Base-by-base conservation (phyloP, 139 green algal genomes). In the Chlorella sp. region DNA sequence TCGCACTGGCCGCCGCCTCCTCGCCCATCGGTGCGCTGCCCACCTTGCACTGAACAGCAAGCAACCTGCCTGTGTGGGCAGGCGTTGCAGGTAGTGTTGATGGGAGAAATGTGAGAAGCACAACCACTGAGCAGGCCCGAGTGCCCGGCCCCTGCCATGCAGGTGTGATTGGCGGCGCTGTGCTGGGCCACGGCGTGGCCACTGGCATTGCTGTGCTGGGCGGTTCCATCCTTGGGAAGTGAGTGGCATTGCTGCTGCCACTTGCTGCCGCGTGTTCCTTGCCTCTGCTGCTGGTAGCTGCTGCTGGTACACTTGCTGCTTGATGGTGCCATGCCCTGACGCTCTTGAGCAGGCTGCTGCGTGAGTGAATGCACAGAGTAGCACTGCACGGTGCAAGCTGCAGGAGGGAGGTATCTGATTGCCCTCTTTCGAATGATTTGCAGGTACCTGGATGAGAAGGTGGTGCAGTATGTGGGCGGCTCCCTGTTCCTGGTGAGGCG, bases 131-230 rank as follows among this genome's bases (percentile, higher is more conserved):
- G 25, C 0, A 56, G 32, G 70, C 20, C 39, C 38, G 7, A 23
- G 11, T 2, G 47, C n/a, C 26, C 47, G 26, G 41, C 44, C 18
- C n/a, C 39, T 30, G 44, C 74, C 34, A 57, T 60, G 23, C 89
- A 80, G 93, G 93, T 30, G 95, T 98, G 15, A 88, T 93, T n/a
- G 79, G 69, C 9, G 96, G 96, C 23, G 96, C 96, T 1, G 83
- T 98, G 2, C 90, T 90, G n/a, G 96, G 96, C 9, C 96, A 99
- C 86, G 96, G 93, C 26, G 89, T 97, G 5, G 96, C 96, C 26
- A 98, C 96, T 11, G 90, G 84, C 13, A 92, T 98, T 36, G 96
- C 96, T 3, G 92, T 98, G 15, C 79, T 94, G 17, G 95, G 94
- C 11, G 95, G 95, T 4, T 91, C 89, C 3, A 81, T 94, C 36